Evolutionary conservation across 2,329 filamentous ascomycete species (phyloP).

Genomic region (Pseudogymnoascus sp.): DNA sequence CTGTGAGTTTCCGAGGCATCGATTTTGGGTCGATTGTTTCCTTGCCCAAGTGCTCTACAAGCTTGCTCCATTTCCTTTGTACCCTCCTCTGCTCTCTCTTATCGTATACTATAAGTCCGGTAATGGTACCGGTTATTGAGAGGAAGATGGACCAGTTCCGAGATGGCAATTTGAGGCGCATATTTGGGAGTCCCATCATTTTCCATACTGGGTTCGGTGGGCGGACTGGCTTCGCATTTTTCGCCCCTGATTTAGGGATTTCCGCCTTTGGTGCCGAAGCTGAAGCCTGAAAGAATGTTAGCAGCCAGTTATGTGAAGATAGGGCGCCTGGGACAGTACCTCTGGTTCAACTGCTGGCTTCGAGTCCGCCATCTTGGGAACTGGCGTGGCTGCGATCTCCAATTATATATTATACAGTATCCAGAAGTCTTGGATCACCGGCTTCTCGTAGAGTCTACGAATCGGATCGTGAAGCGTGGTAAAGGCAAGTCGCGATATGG

Average conservation of each 20-base stretch:
- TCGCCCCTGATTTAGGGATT: constrained; percentile 26
- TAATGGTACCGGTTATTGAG: constrained; percentile 67
- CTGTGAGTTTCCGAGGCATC: constrained; percentile 74
- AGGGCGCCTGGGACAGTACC: constrained; percentile 9
- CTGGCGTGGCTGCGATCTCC: neutral
- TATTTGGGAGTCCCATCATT: constrained; percentile 77
- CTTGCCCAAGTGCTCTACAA: constrained; percentile 75
- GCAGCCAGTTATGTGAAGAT: neutral
- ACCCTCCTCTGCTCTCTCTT: constrained; percentile 79
- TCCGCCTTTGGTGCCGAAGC: constrained; percentile 31
- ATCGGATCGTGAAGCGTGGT: neutral
- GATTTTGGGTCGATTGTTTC: constrained; percentile 65
- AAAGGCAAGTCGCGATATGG: neutral
- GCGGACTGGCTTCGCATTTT: constrained; percentile 37
- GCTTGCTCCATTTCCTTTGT: constrained; percentile 77
- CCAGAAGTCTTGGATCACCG: neutral
- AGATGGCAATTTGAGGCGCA: constrained; percentile 79
- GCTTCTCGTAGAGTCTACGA: neutral
- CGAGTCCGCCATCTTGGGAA: constrained; percentile 13
- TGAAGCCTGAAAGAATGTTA: constrained; percentile 21
- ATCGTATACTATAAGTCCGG: constrained; percentile 81
- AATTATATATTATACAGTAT: neutral
- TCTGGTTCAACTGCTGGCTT: constrained; percentile 23
- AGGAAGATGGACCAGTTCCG: constrained; percentile 98
- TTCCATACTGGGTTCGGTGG: constrained; percentile 63